These are phyloP conservation scores for Geotrichum aggregatum DNA, from an alignment of 1,139 yeast genomes.

Conservation along the genomic window DNA sequence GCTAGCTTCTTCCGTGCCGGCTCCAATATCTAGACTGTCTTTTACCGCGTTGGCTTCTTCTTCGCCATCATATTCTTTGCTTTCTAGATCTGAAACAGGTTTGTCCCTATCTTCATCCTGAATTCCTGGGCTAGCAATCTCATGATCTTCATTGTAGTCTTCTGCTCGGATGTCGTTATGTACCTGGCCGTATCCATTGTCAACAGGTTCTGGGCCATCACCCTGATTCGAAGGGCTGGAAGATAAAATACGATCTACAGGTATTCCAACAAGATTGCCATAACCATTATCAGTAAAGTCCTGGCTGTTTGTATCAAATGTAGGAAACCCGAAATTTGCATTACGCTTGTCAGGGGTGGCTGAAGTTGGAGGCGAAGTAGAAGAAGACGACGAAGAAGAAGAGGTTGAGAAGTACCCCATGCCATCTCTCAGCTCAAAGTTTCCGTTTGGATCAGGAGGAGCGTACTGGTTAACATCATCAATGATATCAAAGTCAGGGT, in stretches of 20 bases:
- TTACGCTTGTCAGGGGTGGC: background rate
- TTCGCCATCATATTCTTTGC: background rate
- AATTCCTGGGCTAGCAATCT: background rate
- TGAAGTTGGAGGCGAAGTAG: background rate
- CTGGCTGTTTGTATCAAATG: background rate
- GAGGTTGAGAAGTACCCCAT: background rate
- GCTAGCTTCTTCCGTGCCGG: too few relatives aligned
- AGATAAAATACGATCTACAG: too few relatives aligned
- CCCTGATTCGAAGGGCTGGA: background rate
- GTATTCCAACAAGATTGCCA: too few relatives aligned
- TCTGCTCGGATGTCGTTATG: too few relatives aligned
- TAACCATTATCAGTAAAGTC: too few relatives aligned
- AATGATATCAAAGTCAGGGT: conserved; percentile 5
- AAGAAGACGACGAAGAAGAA: background rate
- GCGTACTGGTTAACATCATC: conserved; percentile 2
- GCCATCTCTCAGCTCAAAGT: background rate
- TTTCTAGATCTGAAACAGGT: background rate
- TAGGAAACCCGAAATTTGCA: background rate
- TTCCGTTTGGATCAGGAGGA: conserved; percentile 11
- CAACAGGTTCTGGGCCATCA: background rate
- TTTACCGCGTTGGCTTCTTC: background rate
- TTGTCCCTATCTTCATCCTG: background rate
- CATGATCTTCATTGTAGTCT: background rate
- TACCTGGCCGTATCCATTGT: background rate
- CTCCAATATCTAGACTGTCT: background rate